phyloP scores from a whole-genome alignment of 1,139 yeast genomes.

The Blastobotrys illinoisensis region DNA sequence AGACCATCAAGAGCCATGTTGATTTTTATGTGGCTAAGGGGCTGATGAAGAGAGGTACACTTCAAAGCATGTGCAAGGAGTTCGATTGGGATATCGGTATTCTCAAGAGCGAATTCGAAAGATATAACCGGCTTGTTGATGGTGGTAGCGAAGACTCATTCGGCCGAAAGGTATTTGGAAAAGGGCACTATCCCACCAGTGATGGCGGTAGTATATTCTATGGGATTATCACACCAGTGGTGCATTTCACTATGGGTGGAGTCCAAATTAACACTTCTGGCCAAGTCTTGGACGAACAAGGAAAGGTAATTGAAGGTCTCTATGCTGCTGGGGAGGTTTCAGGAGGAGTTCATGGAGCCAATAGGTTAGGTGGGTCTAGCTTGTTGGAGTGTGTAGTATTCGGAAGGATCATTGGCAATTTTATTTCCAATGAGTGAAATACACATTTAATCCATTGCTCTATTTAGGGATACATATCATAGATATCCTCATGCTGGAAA shows the following conservation, averaged over 20 bases:
- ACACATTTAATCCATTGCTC: neutral
- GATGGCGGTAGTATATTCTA: conserved; percentile 36
- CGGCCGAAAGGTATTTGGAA: conserved; percentile 50
- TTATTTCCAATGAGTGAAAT: conserved; percentile 5
- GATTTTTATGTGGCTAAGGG: conserved; percentile 65
- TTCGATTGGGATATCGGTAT: conserved; percentile 32
- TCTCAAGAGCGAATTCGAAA: conserved; percentile 27
- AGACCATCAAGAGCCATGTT: conserved; percentile 41
- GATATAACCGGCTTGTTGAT: conserved; percentile 39
- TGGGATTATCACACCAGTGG: conserved; percentile 63
- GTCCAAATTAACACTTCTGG: conserved; percentile 57
- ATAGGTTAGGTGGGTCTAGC: conserved; percentile 73
- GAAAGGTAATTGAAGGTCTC: conserved; percentile 48
- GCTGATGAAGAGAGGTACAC: conserved; percentile 43
- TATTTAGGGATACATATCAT: neutral
- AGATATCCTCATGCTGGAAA: neutral
- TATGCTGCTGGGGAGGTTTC: conserved; percentile 80
- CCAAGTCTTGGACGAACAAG: conserved; percentile 47
- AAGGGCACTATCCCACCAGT: conserved; percentile 40
- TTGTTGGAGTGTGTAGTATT: conserved; percentile 76
- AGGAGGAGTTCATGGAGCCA: conserved; percentile 78
- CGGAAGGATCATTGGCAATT: conserved; percentile 60
- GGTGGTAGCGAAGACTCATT: conserved; percentile 40
- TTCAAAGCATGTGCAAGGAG: conserved; percentile 42
- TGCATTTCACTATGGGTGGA: conserved; percentile 88